Evolutionary conservation across 371 early-diverging fungal species (phyloP).

Genomic region (Gilbertella persicaria): DNA sequence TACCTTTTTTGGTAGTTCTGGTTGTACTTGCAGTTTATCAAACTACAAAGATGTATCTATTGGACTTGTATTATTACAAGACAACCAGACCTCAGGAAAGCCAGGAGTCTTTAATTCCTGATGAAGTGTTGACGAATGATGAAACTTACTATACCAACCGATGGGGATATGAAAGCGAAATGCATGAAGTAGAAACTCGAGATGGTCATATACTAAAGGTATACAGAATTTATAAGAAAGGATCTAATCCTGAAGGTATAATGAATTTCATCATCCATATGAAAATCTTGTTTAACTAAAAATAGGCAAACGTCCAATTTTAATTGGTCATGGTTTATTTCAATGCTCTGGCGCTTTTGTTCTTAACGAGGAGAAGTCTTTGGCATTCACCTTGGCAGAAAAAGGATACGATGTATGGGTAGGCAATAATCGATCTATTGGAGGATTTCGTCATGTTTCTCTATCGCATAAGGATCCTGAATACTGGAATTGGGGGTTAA

Average conservation of each 20-base stretch:
- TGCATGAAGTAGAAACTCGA: slow-evolving; percentile 37
- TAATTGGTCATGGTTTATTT: slow-evolving; percentile 64
- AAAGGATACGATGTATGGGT: slow-evolving; percentile 60
- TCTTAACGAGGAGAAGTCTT: slow-evolving; percentile 47
- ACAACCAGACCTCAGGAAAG: slow-evolving; percentile 9
- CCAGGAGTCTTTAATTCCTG: slow-evolving; percentile 1
- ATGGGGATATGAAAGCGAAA: slow-evolving; percentile 44
- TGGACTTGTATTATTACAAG: slow-evolving; percentile 1
- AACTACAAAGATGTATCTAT: slow-evolving; percentile 6
- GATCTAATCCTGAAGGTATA: slow-evolving; percentile 12
- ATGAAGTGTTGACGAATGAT: slow-evolving; percentile 34
- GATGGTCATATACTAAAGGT: slow-evolving; percentile 49
- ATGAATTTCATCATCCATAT: not conserved
- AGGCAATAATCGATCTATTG: slow-evolving; percentile 46
- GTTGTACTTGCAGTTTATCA: slow-evolving; percentile 9
- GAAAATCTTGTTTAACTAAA: not conserved
- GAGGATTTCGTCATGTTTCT: slow-evolving; percentile 26
- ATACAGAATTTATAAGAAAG: slow-evolving; percentile 37
- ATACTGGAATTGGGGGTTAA: slow-evolving; percentile 61
- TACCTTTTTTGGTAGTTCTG: slow-evolving; percentile 13
- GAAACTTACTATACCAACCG: slow-evolving; percentile 35
- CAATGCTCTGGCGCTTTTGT: slow-evolving; percentile 62
- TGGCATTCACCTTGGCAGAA: slow-evolving; percentile 55
- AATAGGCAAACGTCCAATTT: slow-evolving; percentile 39
- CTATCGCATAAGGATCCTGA: slow-evolving; percentile 35